Evolutionary conservation across 1,284 basidiomycete genomes (phyloP), one percentile per base, ranked within the genome.

Genomic region (Xerocomus nothofagi): DNA sequence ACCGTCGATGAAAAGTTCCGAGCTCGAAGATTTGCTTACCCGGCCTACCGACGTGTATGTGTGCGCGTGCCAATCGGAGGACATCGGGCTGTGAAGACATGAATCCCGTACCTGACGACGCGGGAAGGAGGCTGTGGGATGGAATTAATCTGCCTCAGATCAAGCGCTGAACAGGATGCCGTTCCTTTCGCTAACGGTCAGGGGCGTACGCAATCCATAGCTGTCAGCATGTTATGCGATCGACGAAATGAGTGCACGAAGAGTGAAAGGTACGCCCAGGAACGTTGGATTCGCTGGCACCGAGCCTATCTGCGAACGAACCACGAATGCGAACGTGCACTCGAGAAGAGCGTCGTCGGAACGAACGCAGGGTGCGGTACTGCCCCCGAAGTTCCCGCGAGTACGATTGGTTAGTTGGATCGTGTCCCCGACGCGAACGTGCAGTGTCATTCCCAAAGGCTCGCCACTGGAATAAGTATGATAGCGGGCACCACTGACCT

Each of bases 401-500:
- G 29, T 12, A 17, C n/a, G n/a, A n/a, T n/a, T n/a, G n/a, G n/a
- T n/a, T n/a, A n/a, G n/a, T n/a, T 30, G 38, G 32, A 26, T 6
- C 12, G 9, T 3, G 11, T 11, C n/a, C 15, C 47, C 27, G 46
- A 38, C 26, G 9, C 31, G 21, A 24, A 11, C 20, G 20, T 26
- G 38, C n/a, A 24, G 23, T 2, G 30, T 9, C 37, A 40, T 20
- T 29, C 34, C 4, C 1, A 29, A 18, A 14, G 18, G 29, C 15
- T 42, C n/a, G 12, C 20, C 31, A 6, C 8, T 18, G 5, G 3
- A 11, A 33, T 2, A 6, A 23, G 8, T 20, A 27, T 6, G 18
- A 14, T 21, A 44, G 15, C 56, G 58, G 56, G n/a, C 41, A 42
- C 40, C 5, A 45, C 41, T 37, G 41, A 45, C 58, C 58, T 47